These are phyloP conservation scores for Vicia sativa DNA, from an alignment of 306 rosid genomes.

Conservation along the genomic window DNA sequence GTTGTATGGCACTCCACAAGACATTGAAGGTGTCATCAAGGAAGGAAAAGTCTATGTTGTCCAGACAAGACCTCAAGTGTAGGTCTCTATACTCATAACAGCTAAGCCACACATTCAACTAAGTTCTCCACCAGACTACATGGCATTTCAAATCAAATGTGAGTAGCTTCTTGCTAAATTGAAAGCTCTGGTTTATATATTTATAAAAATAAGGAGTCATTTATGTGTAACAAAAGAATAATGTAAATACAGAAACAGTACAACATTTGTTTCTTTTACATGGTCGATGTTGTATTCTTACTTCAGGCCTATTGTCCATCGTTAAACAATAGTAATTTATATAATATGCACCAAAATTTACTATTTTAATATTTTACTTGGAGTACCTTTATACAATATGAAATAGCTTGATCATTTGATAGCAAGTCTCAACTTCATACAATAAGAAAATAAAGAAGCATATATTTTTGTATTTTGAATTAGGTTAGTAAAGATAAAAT, in stretches of 20 bases:
- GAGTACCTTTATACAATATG: too few species aligned
- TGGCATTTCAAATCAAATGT: constrained; percentile 25
- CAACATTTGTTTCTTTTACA: constrained; percentile 7
- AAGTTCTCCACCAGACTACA: constrained; percentile 17
- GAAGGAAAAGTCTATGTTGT: constrained; percentile 88
- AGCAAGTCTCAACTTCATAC: too few species aligned
- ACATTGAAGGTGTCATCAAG: constrained; percentile 92
- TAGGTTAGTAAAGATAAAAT: too few species aligned
- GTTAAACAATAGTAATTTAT: not conserved
- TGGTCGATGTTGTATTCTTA: not conserved
- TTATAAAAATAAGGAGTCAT: constrained; percentile 28
- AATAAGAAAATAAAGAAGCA: too few species aligned
- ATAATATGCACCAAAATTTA: constrained; percentile 10
- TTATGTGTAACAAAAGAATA: constrained; percentile 21
- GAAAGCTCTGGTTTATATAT: constrained; percentile 25
- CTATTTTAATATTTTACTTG: not conserved
- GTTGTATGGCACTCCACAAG: constrained; percentile 88
- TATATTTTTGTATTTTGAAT: too few species aligned
- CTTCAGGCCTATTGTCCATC: not conserved
- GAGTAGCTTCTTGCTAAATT: constrained; percentile 35
- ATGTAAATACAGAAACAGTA: constrained; percentile 32
- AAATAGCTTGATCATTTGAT: too few species aligned
- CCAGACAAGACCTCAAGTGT: constrained; percentile 98
- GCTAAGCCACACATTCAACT: constrained; percentile 24
- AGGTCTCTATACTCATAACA: constrained; percentile 34